Conservation (phyloP, 2,329 filamentous ascomycete genomes). For the Knufia petricola region DNA sequence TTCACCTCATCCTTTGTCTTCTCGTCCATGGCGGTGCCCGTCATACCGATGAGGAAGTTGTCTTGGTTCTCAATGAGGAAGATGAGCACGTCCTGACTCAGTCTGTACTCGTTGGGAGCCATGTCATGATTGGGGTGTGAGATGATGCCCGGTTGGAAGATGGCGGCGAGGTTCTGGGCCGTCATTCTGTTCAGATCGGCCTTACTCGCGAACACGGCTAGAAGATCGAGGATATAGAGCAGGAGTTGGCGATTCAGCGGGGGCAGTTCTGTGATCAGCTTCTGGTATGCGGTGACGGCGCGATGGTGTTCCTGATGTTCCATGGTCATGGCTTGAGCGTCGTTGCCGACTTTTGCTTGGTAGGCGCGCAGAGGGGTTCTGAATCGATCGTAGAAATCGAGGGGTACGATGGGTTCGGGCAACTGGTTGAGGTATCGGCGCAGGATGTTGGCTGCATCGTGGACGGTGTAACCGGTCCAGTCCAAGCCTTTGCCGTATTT, state of each 20-base stretch:
- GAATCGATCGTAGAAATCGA: constrained; percentile 87
- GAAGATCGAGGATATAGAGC: constrained; percentile 87
- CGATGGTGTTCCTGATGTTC: constrained; percentile 52
- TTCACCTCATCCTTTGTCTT: constrained; percentile 59
- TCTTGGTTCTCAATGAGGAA: constrained; percentile 98
- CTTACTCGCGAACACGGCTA: constrained; percentile 95
- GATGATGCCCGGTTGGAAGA: constrained; percentile 93
- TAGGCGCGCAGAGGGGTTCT: constrained; percentile 67
- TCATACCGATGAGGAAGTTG: constrained; percentile 96
- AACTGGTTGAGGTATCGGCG: constrained; percentile 92
- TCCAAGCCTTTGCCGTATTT: constrained; percentile 93
- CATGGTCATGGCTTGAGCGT: constrained; percentile 54
- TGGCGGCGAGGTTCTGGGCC: constrained; percentile 84
- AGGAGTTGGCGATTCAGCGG: constrained; percentile 87
- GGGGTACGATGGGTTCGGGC: constrained; percentile 89
- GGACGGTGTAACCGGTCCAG: constrained; percentile 95
- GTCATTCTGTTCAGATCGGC: constrained; percentile 96
- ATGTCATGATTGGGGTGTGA: constrained; percentile 93
- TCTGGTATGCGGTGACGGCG: constrained; percentile 76
- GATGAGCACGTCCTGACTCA: constrained; percentile 94
- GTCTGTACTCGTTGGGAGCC: constrained; percentile 83
- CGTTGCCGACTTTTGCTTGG: constrained; percentile 60
- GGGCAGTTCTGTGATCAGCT: constrained; percentile 83
- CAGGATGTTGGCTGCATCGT: constrained; percentile 94
- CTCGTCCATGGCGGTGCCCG: constrained; percentile 94